Evolutionary conservation across 768 basidiomycete species (phyloP), one percentile per base, ranked within the genome.

Genomic region (Gloeopeniophorella convolvens): DNA sequence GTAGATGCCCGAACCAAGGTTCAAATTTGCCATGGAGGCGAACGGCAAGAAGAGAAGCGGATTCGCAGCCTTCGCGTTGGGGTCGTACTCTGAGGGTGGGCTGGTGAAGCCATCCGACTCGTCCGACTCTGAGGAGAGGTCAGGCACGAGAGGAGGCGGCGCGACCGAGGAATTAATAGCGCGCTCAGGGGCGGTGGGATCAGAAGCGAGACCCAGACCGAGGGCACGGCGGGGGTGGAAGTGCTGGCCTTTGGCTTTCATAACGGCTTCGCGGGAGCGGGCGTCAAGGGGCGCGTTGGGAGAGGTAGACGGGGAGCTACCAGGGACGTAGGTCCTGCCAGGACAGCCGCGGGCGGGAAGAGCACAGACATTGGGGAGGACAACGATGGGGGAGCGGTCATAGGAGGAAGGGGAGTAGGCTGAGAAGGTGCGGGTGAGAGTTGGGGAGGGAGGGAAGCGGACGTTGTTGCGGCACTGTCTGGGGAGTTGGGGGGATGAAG

Each of bases 261-360:
- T 28, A 32, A 30, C 56, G 46, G 59, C 59, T 45, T 52, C 58
- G 30, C 58, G 34, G 34, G 37, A 10, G n/a, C 50, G 43, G 26
- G 51, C 40, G 45, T 51, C 43, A 35, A 44, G 56, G 16, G 57
- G 48, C 44, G 55, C 30, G 45, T 42, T 42, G 32, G 43, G 56
- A 15, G 53, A 46, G 42, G 55, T 31, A 45, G 54, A 28, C 42
- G 42, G 21, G 56, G 51, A 18, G 45, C 72, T 76, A 45, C 72
- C 75, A 44, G 77, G 70, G 53, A 67, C 66, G 61, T 85, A 86
- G 4, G 83, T 85, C 55, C 81, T 75, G 23, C 84, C 83, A 42
- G 83, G 82, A 62, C 82, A 85, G 26, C 85, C 85, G 52, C 89
- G 80, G 59, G 79, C 86, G 30, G 89, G 89, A 20, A 92, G 74